A percentile compares a stretch with the other conserved stretches of the same genome.
These are phyloP conservation scores for Phytophthora podocarpi DNA, from an alignment of 352 stramenopile genomes.

Conservation along the genomic window DNA sequence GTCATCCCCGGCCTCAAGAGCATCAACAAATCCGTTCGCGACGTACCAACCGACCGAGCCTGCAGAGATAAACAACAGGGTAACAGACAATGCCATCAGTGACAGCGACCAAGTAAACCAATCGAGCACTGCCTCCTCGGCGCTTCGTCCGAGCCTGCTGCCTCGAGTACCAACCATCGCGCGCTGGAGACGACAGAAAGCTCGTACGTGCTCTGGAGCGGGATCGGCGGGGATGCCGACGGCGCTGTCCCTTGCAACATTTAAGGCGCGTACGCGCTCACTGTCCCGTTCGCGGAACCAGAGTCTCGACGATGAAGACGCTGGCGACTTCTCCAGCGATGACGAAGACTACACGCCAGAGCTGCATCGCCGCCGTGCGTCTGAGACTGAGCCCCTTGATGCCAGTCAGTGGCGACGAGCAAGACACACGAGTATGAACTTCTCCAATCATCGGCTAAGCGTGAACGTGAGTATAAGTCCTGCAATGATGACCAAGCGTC, in stretches of 20 bases:
- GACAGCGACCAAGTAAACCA: constrained; percentile 22
- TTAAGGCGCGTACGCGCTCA: constrained; percentile 42
- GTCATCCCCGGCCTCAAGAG: constrained; percentile 2
- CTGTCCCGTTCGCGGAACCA: constrained; percentile 33
- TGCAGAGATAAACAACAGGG: background rate
- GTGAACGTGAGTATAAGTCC: constrained; percentile 31
- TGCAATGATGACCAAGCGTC: constrained; percentile 37
- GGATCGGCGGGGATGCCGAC: constrained; percentile 32
- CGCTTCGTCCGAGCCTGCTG: constrained; percentile 21
- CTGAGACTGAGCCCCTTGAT: constrained; percentile 18
- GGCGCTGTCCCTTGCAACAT: constrained; percentile 33
- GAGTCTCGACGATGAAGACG: constrained; percentile 36
- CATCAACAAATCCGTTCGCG: constrained; percentile 20
- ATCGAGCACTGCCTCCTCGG: background rate
- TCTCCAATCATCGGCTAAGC: constrained; percentile 38
- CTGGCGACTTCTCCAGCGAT: constrained; percentile 67
- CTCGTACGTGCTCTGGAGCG: constrained; percentile 45
- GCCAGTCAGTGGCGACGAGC: constrained; percentile 32
- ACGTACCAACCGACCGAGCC: constrained; percentile 2
- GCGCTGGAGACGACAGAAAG: constrained; percentile 42
- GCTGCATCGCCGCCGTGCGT: constrained; percentile 21
- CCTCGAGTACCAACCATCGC: constrained; percentile 23
- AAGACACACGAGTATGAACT: constrained; percentile 35
- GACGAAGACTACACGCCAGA: constrained; percentile 52
- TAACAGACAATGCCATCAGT: constrained; percentile 5